Base-by-base conservation (phyloP, 192 early-diverging fungal genomes). In the Coemansia sp. region DNA sequence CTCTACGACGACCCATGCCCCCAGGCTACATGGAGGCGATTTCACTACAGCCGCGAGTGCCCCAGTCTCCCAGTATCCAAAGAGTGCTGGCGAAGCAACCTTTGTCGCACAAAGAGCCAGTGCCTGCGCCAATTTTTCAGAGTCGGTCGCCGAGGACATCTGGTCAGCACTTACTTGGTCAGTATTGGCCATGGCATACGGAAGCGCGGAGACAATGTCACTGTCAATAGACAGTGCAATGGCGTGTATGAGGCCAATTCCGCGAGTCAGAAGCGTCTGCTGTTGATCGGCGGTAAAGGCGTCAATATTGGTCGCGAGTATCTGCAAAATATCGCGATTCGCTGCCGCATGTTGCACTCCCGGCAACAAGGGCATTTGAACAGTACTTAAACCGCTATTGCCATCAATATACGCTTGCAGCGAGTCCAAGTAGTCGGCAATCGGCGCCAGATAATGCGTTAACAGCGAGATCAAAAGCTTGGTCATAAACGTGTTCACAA, bases 241-340 rank as follows among this genome's bases (percentile, higher is more conserved):
- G 5, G 78, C 73, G 39, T 29, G 46, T 6, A 72, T 29, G 20
- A 81, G 42, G 10, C 72, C 58, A 27, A 32, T 46, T 10, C 15
- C 15, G 11, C 62, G 59, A 1, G 44, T 27, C 29, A 81, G 50
- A 1, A 81, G 61, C 51, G 15, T n/a, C 29, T 39, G 11, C 44
- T 81, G 78, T 39, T 76, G 67, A 20, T 66, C 63, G n/a, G 63
- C 20, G 0, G 74, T 27, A 64, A 81, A 68, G 15, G 67, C 44
- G 13, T 56, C 59, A 17, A 81, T 62, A 17, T 66, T 68, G 15
- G 64, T 34, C 4, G 68, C 17, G 4, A 67, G 55, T 20, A 72
- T 62, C 12, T 59, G 61, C 17, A 81, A 40, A 13, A 81, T 46
- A 38, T 72, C 74, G 64, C 70, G 70, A 53, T 76, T 63, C 0